phyloP scores from a whole-genome alignment of 2,329 filamentous ascomycete species.

The Coniosporium tulheliwenetii region DNA sequence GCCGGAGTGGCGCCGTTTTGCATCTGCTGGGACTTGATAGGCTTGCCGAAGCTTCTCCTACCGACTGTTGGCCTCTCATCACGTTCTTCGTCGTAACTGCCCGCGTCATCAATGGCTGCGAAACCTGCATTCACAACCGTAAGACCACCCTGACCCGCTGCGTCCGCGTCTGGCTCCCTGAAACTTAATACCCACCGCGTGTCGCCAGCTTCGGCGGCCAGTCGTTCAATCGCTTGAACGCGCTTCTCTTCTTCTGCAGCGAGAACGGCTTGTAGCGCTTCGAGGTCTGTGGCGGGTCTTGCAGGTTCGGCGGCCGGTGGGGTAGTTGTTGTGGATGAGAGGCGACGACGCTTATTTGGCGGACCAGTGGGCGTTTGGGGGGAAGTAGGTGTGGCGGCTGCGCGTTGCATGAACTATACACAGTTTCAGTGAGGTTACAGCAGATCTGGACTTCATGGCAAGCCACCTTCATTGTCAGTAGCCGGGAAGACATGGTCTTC shows the following conservation, averaged over 20 bases:
- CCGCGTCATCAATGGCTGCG: conserved; percentile 29
- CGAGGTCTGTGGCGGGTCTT: conserved; percentile 33
- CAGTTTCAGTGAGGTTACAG: conserved; percentile 5
- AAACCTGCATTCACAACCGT: conserved; percentile 46
- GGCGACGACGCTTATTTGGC: conserved; percentile 49
- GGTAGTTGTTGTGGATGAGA: conserved; percentile 22
- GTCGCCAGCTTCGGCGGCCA: conserved; percentile 48
- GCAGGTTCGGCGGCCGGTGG: conserved; percentile 10
- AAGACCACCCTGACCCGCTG: conserved; percentile 21
- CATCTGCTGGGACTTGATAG: conserved; percentile 15
- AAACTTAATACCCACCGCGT: conserved; percentile 61
- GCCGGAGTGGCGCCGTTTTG: conserved; percentile 14
- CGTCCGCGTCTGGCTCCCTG: conserved; percentile 20
- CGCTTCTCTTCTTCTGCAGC: conserved; percentile 52
- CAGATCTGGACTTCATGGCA: background rate
- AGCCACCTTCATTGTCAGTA: conserved; percentile 71
- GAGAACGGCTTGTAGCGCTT: conserved; percentile 46
- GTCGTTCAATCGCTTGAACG: conserved; percentile 39
- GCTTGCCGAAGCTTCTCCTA: conserved; percentile 34
- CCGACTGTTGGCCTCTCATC: conserved; percentile 21
- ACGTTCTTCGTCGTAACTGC: conserved; percentile 9
- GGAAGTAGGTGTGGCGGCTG: conserved; percentile 39
- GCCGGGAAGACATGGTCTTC: conserved; percentile 69
- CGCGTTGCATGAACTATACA: conserved; percentile 73
- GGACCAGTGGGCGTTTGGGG: conserved; percentile 35